Evolutionary conservation across 768 basidiomycete genomes (phyloP), one percentile per base, ranked within the genome.

Genomic region (Agaricus bisporus): DNA sequence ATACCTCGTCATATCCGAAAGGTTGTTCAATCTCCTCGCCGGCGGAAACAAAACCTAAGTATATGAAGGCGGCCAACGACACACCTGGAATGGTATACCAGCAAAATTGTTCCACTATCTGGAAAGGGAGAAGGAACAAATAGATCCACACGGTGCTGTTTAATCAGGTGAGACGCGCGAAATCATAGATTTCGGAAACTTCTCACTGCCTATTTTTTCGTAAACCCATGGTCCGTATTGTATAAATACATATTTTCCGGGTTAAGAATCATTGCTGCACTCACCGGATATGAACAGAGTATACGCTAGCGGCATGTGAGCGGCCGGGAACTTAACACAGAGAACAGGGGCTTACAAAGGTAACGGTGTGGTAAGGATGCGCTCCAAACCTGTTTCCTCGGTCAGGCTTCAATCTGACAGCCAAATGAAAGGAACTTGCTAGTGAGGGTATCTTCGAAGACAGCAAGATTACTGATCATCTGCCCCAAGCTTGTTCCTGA

Each of bases 61-160:
- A 88, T 51, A 86, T 85, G 67, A 86, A 85, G 0, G 82, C 70
- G 1, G 85, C 83, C 39, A 87, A 74, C 14, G 73, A 72, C 5
- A 85, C 82, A 37, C 84, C 85, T 1, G 82, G 80, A 41, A 88
- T 81, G 4, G 84, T 77, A 62, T 80, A 78, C 73, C 83, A 88
- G 10, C 68, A 71, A 59, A 88, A 83, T 32, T 77, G 75, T 41
- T 70, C 70, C 48, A 84, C 77, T 6, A 88, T 73, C 65, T 90
- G 86, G 76, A 90, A 87, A 1, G 86, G 88, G 1, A 90, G 71
- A 66, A 86, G 83, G 71, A 88, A 85, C 2, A 88, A 75, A 65
- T 87, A 90, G 20, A 85, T 63, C 84, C 82, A 86, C 36, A 85
- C 81, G 38, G 82, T 84, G 62, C 82, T 77, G 43, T 14, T 32